phyloP scores from a whole-genome alignment of 257 asterid genomes.

The Fraxinus quadrangulata region DNA sequence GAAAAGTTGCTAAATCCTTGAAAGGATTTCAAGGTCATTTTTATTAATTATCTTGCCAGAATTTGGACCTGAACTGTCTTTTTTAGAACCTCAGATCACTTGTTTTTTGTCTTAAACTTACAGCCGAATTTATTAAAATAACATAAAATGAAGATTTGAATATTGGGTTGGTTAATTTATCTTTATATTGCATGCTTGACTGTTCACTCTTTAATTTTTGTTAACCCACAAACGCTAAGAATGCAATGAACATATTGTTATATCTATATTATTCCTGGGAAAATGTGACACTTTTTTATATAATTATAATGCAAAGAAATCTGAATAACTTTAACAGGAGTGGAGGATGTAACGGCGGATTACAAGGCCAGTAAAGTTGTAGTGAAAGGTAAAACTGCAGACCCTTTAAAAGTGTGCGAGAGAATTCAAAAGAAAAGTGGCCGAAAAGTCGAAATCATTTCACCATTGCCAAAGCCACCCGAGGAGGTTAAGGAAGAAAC shows the following conservation, averaged over 20 bases:
- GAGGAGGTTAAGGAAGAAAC: constrained; percentile 28
- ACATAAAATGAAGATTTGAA: not conserved
- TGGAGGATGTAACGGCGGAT: constrained; percentile 68
- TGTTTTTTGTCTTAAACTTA: constrained; percentile 12
- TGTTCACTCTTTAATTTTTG: not conserved
- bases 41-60: not conserved
- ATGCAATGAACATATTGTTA: too few relatives aligned
- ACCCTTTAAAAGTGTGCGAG: constrained; percentile 70
- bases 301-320: not conserved
- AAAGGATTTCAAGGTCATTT: constrained; percentile 63
- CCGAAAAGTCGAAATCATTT: constrained; percentile 62
- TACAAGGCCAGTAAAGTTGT: constrained; percentile 74
- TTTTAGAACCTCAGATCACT: constrained; percentile 28
- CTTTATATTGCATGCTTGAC: not conserved
- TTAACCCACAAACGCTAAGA: not conserved
- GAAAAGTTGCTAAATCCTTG: constrained; percentile 72
- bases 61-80: not conserved
- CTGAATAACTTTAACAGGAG: constrained; percentile 41
- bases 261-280: not conserved
- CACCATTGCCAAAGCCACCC: constrained; percentile 62
- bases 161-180: too few relatives aligned
- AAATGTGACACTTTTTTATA: not conserved
- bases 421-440: constrained; percentile 68
- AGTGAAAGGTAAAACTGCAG: constrained; percentile 73
- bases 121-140: constrained; percentile 22